Percentiles rank a stretch among this genome's conserved stretches.
Conservation (phyloP, 2,329 filamentous ascomycete species). For the Cladophialophora exuberans region DNA sequence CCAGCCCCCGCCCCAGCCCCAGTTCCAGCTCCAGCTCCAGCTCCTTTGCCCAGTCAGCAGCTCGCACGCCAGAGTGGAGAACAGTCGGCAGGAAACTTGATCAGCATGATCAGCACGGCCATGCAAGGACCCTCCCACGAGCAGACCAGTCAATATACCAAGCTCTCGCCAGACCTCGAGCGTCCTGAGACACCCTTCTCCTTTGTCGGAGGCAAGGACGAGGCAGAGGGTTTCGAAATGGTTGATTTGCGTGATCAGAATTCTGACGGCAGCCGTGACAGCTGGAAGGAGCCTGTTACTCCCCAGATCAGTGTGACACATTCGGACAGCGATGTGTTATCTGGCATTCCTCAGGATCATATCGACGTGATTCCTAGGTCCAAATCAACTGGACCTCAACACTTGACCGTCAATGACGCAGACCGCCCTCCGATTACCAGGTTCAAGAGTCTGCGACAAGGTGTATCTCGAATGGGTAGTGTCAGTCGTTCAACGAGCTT, state of each 20-base stretch:
- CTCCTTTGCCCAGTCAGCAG: conserved; percentile 31
- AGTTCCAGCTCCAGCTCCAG: too few relatives aligned
- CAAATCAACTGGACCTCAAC: conserved; percentile 15
- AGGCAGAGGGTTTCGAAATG: conserved; percentile 33
- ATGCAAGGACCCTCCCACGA: conserved; percentile 24
- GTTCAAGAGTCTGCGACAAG: conserved; percentile 33
- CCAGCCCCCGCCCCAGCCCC: too few relatives aligned
- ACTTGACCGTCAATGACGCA: conserved; percentile 19
- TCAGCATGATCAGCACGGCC: conserved; percentile 32
- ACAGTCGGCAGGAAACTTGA: conserved; percentile 26
- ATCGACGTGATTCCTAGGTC: conserved; percentile 25
- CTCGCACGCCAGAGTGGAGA: conserved; percentile 26
- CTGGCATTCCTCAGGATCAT: conserved; percentile 17
- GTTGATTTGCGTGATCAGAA: conserved; percentile 20
- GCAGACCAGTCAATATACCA: conserved; percentile 23
- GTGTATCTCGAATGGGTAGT: conserved; percentile 32
- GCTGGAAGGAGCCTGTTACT: conserved; percentile 15
- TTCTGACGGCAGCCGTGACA: conserved; percentile 18
- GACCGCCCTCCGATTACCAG: conserved; percentile 30
- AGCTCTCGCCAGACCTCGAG: conserved; percentile 53
- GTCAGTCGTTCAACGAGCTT: conserved; percentile 93
- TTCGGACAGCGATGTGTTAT: conserved; percentile 10
- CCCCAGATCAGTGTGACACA: conserved; percentile 10
- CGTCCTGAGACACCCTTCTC: conserved; percentile 72
- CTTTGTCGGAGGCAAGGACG: conserved; percentile 63